Conservation (phyloP, 495 filamentous ascomycete species). For the Aspergillus ellipticus region DNA sequence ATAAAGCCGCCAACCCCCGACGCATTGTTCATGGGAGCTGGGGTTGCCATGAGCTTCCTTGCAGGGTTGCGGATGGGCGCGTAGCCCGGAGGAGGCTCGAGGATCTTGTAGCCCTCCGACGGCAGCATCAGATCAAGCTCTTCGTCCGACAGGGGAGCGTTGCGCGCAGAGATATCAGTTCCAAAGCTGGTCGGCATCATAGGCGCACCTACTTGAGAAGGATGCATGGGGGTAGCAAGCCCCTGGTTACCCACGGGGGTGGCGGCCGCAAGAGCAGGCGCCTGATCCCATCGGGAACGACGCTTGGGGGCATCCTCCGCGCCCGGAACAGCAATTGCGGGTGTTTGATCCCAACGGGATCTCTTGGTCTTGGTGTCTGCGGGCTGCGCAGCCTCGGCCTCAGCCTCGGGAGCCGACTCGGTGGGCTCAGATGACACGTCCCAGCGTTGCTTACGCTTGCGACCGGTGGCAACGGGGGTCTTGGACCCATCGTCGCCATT, state of each 20-base stretch:
- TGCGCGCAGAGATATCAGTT: conserved; percentile 74
- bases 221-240: conserved; percentile 81
- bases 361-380: conserved; percentile 63
- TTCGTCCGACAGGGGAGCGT: conserved; percentile 82
- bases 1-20: conserved; percentile 80
- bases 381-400: conserved; percentile 41
- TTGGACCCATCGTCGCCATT: conserved; percentile 67
- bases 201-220: conserved; percentile 60
- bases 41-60: conserved; percentile 74
- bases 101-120: conserved; percentile 84
- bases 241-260: conserved; percentile 81
- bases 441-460: conserved; percentile 93
- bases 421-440: conserved; percentile 61
- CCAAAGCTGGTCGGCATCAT: conserved; percentile 64
- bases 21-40: conserved; percentile 58
- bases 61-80: conserved; percentile 75
- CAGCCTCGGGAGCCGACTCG: conserved; percentile 39
- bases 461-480: conserved; percentile 56
- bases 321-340: conserved; percentile 54
- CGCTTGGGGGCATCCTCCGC: conserved; percentile 58
- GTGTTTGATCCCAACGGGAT: conserved; percentile 89
- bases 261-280: conserved; percentile 57
- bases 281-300: conserved; percentile 87
- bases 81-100: conserved; percentile 91
- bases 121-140: conserved; percentile 92